Conservation (phyloP, 805 yeast species). For the Wickerhamiella alocasiicola region DNA sequence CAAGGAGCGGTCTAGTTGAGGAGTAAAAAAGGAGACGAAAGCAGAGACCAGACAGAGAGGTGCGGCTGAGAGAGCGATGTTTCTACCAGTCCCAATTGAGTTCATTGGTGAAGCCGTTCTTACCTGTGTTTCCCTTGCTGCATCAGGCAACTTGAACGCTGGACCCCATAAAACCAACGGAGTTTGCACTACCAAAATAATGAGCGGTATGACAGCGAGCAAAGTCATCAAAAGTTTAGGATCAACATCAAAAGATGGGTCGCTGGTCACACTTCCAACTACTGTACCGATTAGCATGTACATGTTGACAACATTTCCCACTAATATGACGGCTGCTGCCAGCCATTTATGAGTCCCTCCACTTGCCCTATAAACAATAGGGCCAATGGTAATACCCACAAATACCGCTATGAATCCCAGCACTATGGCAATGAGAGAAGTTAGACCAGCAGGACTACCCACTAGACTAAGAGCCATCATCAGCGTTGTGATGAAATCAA, state of each 20-base stretch:
- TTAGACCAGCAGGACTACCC: not conserved
- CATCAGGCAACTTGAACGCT: slow-evolving; percentile 17
- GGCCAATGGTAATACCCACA: slow-evolving; percentile 15
- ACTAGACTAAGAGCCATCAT: slow-evolving; percentile 3
- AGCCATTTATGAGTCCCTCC: slow-evolving; percentile 15
- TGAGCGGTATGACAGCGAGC: slow-evolving; percentile 2
- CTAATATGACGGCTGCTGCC: slow-evolving; percentile 15
- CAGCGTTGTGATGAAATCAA: slow-evolving; percentile 14
- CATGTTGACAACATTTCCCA: slow-evolving; percentile 15
- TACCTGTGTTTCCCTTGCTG: no score
- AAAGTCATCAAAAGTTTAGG: slow-evolving; percentile 9
- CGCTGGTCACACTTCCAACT: not conserved
- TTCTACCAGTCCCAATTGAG: slow-evolving; percentile 24
- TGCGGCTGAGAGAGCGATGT: slow-evolving; percentile 18
- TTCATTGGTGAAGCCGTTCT: slow-evolving; percentile 19
- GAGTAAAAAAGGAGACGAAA: slow-evolving; percentile 13
- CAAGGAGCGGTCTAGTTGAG: slow-evolving; percentile 7
- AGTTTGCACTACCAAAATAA: slow-evolving; percentile 14
- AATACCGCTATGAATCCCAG: slow-evolving; percentile 12
- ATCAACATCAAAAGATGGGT: not conserved
- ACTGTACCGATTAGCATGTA: slow-evolving; percentile 2
- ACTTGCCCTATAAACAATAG: slow-evolving; percentile 20
- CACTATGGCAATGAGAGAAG: slow-evolving; percentile 2
- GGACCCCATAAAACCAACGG: slow-evolving; percentile 21
- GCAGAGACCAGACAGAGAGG: slow-evolving; percentile 16